These are phyloP conservation scores for Lecanicillium sp. DNA, from an alignment of 2,329 filamentous ascomycete genomes.

Conservation along the genomic window DNA sequence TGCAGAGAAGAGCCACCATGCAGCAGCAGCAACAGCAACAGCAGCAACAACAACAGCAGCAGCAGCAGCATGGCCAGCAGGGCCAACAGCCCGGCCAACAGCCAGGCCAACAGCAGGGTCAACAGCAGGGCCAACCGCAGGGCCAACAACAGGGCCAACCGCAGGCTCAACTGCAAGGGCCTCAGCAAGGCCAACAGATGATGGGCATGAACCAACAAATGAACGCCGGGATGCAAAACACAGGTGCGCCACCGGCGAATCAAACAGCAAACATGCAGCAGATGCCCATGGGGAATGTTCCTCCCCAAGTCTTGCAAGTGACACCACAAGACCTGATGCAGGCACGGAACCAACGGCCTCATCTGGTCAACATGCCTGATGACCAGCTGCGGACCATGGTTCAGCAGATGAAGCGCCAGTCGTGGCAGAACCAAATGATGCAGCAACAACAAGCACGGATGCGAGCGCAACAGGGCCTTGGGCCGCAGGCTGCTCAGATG, in stretches of 20 bases:
- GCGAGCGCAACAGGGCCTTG: slow-evolving; percentile 12
- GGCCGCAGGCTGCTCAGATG: slow-evolving; percentile 13
- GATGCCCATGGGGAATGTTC: slow-evolving; percentile 17
- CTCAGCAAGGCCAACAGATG: slow-evolving; percentile 12
- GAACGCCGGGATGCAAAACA: background rate
- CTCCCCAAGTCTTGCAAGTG: slow-evolving; percentile 24
- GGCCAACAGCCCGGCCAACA: slow-evolving; percentile 15
- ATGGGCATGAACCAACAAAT: slow-evolving; percentile 14
- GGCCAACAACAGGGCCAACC: slow-evolving; percentile 15
- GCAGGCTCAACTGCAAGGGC: slow-evolving; percentile 9
- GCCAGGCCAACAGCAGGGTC: slow-evolving; percentile 14
- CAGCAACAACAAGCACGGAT: slow-evolving; percentile 21
- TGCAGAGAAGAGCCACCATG: slow-evolving; percentile 21
- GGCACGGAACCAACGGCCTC: slow-evolving; percentile 17
- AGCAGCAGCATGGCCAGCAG: too few relatives aligned
- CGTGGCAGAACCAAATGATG: slow-evolving; percentile 20
- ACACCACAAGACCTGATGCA: slow-evolving; percentile 24
- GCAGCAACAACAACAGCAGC: slow-evolving; percentile 16
- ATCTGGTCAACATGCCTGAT: slow-evolving; percentile 20
- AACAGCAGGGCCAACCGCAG: slow-evolving; percentile 11
- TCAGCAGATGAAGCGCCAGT: slow-evolving; percentile 23
- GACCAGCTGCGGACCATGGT: slow-evolving; percentile 24
- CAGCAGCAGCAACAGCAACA: slow-evolving; percentile 17
- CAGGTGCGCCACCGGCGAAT: slow-evolving; percentile 10
- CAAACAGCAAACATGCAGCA: slow-evolving; percentile 14